phyloP scores from a whole-genome alignment of 75 land plant species.

The Picea glauca region DNA sequence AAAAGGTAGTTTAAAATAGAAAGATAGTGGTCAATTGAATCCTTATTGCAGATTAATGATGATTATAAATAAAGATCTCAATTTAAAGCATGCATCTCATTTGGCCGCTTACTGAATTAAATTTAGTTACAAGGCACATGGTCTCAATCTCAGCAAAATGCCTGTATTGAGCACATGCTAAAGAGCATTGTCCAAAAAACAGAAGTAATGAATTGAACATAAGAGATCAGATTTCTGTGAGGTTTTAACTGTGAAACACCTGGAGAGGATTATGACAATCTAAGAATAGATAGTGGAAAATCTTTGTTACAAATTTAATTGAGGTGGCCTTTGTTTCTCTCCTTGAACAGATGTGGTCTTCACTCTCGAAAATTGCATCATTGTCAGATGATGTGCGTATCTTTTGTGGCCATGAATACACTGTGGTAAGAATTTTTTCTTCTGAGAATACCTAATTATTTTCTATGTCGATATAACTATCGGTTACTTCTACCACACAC shows the following conservation, averaged over 20 bases:
- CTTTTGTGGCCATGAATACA: slow-evolving; percentile 96
- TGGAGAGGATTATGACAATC: not conserved
- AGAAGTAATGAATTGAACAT: not conserved
- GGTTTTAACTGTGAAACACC: not conserved
- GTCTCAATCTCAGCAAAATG: no score
- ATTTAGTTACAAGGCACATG: no score
- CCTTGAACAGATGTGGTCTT: slow-evolving; percentile 71
- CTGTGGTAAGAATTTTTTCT: slow-evolving; percentile 51
- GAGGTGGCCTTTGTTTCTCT: not conserved
- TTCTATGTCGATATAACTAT: not conserved
- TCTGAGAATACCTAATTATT: not conserved
- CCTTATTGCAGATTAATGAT: no score
- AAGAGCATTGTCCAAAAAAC: not conserved
- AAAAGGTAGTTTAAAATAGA: no score
- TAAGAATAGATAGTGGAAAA: not conserved
- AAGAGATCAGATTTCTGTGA: not conserved
- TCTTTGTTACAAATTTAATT: not conserved
- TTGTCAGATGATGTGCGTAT: slow-evolving; percentile 83
- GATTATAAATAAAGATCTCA: no score
- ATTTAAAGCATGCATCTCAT: no score
- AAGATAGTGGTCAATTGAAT: no score
- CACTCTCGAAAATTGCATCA: slow-evolving; percentile 64
- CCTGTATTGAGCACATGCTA: no score
- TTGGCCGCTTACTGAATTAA: no score
- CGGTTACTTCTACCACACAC: not conserved